Base-by-base conservation (phyloP, 768 basidiomycete species). In the Collybia nuda region DNA sequence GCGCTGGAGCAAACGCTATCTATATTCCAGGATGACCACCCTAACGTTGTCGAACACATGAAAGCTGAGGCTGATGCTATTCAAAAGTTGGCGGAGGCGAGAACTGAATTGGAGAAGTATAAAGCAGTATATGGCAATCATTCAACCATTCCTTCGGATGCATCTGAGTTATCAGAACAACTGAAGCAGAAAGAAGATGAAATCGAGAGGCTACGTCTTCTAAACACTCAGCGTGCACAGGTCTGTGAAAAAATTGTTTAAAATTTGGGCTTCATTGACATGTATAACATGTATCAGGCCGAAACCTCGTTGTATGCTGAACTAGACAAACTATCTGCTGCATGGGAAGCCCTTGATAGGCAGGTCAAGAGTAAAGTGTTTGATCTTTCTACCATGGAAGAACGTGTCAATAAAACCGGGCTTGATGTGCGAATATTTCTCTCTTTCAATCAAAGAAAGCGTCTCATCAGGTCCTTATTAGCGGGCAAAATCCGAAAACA, bases 401-500 rank as follows among this genome's bases (percentile, higher is more conserved):
- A 91, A 21, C 82, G 80, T 50, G 60, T 95, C 44, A 69, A 73
- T 43, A 89, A 86, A 61, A 68, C 74, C 37, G 70, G 71, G 15
- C 75, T 83, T 19, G 94, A 96, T 66, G 94, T 93, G 45, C 67
- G 94, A 92, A 35, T 5, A n/a, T 39, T 18, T 9, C 18, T 47
- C 11, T 21, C 22, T 17, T 43, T 19, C 29, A 2, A 2, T 18
- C 11, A 36, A 48, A 26, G 7, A 26, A 26, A 26, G 7, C n/a
- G 24, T 7, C 12, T 29, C 19, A 50, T 15, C 15, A 54, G 38
- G 51, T 29, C 38, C 37, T 50, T 38, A 29, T 46, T 68, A 98
- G 93, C 92, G 91, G 86, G 90, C 93, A 7, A 98, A 96, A 70
- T 85, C 90, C 14, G 95, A 98, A 52, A 96, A 94, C 73, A 98